Base-by-base conservation (phyloP, 2,329 filamentous ascomycete species). In the Cadophora malorum region DNA sequence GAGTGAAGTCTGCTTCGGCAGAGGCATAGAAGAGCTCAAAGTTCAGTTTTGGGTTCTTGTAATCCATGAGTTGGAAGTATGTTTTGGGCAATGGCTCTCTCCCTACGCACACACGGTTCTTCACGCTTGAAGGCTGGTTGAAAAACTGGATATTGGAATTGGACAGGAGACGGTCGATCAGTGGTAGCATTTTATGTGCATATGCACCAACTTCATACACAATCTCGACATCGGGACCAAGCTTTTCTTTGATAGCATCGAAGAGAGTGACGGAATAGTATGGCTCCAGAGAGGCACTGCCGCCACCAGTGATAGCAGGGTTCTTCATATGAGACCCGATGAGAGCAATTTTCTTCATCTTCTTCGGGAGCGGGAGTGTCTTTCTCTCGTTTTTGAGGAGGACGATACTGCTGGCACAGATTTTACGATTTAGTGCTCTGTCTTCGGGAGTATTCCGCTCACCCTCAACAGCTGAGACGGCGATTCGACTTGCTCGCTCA, bases 341-440 rank as follows among this genome's bases (percentile, higher is more conserved):
- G 21, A 87, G 80, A 12, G 84, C 81, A 14, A 84, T 78, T 0
- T 82, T 74, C 62, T 64, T 70, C 45, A 79, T 67, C 33, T 66
- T 67, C 82, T 80, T 63, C 49, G 79, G 78, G 59, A 86, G 76
- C 0, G 89, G 89, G 0, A 91, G 79, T 0, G 86, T 76, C 14
- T 80, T 79, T 4, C 81, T 81, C 25, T 88, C 82, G 70, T 91
- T 91, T 79, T 90, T 90, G 41, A 91, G 79, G 9, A 91, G 82
- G 0, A 90, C 87, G 12, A 90, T 85, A 1, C 85, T 86, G 69
- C 88, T 85, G 0, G 85, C 81, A 5, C 87, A 86, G 2, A 87
- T 79, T 45, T 84, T 80, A 23, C 88, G 81, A 25, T 88, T 83
- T 33, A 89, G 72, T 23, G 69, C 68, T 10, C 74, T 74, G 67